phyloP scores from a whole-genome alignment of 495 filamentous ascomycete genomes.

The Podospora didyma region DNA sequence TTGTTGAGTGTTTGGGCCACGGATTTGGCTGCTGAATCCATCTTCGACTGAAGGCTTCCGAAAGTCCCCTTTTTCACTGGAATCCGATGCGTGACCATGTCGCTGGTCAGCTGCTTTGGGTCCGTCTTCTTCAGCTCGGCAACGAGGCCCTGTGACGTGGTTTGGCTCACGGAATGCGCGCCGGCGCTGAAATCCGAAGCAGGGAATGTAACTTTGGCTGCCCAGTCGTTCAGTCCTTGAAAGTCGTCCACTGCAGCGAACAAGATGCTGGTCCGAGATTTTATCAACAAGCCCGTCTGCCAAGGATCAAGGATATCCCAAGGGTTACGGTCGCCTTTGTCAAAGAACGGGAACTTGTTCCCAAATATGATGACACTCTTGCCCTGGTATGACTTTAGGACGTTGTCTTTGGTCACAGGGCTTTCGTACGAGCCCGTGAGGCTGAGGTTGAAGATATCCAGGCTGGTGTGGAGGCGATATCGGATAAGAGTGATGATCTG shows the following conservation, averaged over 20 bases:
- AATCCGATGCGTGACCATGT: background rate
- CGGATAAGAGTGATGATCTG: slow-evolving; percentile 12
- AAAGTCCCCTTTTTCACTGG: background rate
- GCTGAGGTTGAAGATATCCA: slow-evolving; percentile 26
- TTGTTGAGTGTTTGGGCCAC: slow-evolving; percentile 4
- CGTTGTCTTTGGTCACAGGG: slow-evolving; percentile 6
- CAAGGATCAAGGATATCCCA: slow-evolving; percentile 22
- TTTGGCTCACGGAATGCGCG: too few species aligned
- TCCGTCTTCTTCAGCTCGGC: too few species aligned
- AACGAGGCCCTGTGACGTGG: too few species aligned
- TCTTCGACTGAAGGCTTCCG: slow-evolving; percentile 1
- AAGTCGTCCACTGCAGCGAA: slow-evolving; percentile 9
- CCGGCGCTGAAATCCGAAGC: background rate
- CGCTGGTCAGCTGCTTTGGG: background rate
- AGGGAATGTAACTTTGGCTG: background rate
- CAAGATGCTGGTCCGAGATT: slow-evolving; percentile 15
- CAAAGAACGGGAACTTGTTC: slow-evolving; percentile 21
- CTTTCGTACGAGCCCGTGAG: slow-evolving; percentile 17
- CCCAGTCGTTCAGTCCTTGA: slow-evolving; percentile 1
- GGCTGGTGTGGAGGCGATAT: slow-evolving; percentile 8
- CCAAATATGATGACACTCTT: slow-evolving; percentile 20
- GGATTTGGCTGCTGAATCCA: background rate
- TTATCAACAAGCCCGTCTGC: slow-evolving; percentile 6
- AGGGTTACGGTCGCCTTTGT: slow-evolving; percentile 8
- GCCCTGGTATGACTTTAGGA: slow-evolving; percentile 14